Evolutionary conservation across 169 alveolate genomes (phyloP).

Genomic region (Gregarina niphandrodes): DNA sequence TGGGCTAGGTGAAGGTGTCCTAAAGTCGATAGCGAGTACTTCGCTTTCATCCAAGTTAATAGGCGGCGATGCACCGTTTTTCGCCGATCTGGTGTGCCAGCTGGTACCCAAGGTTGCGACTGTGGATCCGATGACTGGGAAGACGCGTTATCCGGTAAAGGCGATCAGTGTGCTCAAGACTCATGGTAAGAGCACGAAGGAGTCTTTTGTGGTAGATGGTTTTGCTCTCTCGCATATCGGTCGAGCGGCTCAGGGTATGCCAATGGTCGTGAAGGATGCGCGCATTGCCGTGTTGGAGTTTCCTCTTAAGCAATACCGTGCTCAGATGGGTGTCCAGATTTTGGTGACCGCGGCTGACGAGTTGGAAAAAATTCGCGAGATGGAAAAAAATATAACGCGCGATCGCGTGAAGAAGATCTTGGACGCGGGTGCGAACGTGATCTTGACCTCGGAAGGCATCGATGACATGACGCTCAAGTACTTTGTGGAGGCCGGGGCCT

Average conservation of each 20-base stretch:
- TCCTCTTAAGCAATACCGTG: conserved; percentile 75
- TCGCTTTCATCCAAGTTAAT: conserved; percentile 70
- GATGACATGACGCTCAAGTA: conserved; percentile 93
- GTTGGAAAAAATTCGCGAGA: conserved; percentile 71
- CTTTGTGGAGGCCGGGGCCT: conserved; percentile 83
- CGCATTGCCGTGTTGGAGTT: conserved; percentile 90
- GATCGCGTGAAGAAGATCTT: conserved; percentile 74
- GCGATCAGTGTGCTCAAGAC: conserved; percentile 70
- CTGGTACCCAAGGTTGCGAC: conserved; percentile 60
- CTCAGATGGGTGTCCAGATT: conserved; percentile 47
- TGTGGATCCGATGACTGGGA: conserved; percentile 22
- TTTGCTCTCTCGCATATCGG: conserved; percentile 10
- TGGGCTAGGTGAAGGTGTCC: conserved; percentile 54
- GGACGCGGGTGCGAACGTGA: conserved; percentile 92
- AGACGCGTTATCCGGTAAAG: conserved; percentile 75
- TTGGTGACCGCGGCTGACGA: conserved; percentile 81
- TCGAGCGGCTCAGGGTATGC: conserved; percentile 71
- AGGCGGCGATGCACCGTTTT: conserved; percentile 69
- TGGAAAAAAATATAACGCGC: conserved; percentile 73
- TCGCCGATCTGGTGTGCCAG: conserved; percentile 65
- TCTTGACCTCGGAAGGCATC: conserved; percentile 85
- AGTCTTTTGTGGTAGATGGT: conserved; percentile 41
- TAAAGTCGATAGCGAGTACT: conserved; percentile 69
- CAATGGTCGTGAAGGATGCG: conserved; percentile 65
- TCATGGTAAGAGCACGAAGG: conserved; percentile 78